Evolutionary conservation across 306 rosid species (phyloP).

Genomic region (Senna tora): DNA sequence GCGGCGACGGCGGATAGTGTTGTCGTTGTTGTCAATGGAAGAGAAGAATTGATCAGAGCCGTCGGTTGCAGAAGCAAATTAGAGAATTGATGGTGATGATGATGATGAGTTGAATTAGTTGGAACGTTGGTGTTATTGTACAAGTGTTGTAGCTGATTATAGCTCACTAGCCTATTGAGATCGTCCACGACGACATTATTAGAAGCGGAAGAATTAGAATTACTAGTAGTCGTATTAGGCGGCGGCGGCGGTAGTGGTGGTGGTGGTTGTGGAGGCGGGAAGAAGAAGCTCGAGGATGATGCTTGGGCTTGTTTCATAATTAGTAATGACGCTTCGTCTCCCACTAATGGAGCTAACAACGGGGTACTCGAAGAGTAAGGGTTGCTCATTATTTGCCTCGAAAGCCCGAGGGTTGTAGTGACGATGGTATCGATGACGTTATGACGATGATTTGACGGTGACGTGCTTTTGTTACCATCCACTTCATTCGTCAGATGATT

Average conservation of each 20-base stretch:
- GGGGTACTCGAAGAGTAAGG: not conserved
- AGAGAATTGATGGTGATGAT: slow-evolving; percentile 47
- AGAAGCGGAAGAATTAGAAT: slow-evolving; percentile 38
- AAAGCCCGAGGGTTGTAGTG: slow-evolving; percentile 66
- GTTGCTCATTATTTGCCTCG: slow-evolving; percentile 44
- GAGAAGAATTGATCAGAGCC: slow-evolving; percentile 44
- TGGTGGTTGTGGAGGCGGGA: slow-evolving; percentile 35
- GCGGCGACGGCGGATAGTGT: not conserved
- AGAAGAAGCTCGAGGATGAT: not conserved
- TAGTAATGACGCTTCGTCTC: slow-evolving; percentile 51
- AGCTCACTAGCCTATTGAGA: slow-evolving; percentile 68
- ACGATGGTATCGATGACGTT: slow-evolving; percentile 26
- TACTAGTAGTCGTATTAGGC: too few species aligned
- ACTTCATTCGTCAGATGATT: not conserved
- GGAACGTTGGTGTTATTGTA: slow-evolving; percentile 37
- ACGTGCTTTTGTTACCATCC: not conserved
- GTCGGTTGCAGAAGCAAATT: slow-evolving; percentile 42
- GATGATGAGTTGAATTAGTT: slow-evolving; percentile 8
- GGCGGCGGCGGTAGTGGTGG: too few species aligned
- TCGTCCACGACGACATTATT: slow-evolving; percentile 54
- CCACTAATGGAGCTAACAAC: slow-evolving; percentile 23
- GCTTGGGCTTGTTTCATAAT: slow-evolving; percentile 42
- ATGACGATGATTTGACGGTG: not conserved
- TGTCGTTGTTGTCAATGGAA: slow-evolving; percentile 39
- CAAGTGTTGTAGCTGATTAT: slow-evolving; percentile 51